Conservation (phyloP, 768 basidiomycete species). For the Grammothele lineata region DNA sequence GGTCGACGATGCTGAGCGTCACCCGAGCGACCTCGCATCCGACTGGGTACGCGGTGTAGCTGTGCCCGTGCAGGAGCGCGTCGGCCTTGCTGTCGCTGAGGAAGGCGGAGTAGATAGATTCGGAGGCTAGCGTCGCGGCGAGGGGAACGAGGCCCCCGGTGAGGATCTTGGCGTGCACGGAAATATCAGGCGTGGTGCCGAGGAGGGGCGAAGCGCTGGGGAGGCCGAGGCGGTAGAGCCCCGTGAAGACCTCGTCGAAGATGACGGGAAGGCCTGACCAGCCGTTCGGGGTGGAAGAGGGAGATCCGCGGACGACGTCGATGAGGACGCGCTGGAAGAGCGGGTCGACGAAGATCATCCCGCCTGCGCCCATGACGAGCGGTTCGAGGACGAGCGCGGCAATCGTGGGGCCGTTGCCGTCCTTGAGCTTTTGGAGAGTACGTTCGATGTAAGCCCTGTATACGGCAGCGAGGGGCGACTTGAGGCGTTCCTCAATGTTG, state of each 20-base stretch:
- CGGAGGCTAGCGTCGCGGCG: slow-evolving; percentile 77
- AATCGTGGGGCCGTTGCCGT: slow-evolving; percentile 37
- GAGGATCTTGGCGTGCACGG: slow-evolving; percentile 89
- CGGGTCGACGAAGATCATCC: slow-evolving; percentile 97
- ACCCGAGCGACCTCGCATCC: slow-evolving; percentile 90
- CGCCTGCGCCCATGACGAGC: slow-evolving; percentile 90
- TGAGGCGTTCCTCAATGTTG: slow-evolving; percentile 58
- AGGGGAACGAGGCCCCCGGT: slow-evolving; percentile 91
- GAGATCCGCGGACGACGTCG: slow-evolving; percentile 64
- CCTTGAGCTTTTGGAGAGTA: slow-evolving; percentile 44
- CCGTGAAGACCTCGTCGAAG: slow-evolving; percentile 95
- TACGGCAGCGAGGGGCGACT: slow-evolving; percentile 52
- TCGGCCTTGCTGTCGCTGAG: slow-evolving; percentile 69
- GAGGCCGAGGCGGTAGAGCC: slow-evolving; percentile 83
- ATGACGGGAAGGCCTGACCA: slow-evolving; percentile 84
- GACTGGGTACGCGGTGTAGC: slow-evolving; percentile 91
- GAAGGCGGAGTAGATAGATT: slow-evolving; percentile 80
- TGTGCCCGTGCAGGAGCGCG: slow-evolving; percentile 91
- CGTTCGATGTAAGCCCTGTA: slow-evolving; percentile 60
- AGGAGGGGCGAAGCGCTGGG: slow-evolving; percentile 61
- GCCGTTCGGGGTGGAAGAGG: slow-evolving; percentile 20
- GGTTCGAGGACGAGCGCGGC: slow-evolving; percentile 89
- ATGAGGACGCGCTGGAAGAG: slow-evolving; percentile 89
- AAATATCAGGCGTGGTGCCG: slow-evolving; percentile 77
- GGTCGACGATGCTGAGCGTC: slow-evolving; percentile 65